Evolutionary conservation across 345 rosid species (phyloP).

Genomic region (Brassica juncea): DNA sequence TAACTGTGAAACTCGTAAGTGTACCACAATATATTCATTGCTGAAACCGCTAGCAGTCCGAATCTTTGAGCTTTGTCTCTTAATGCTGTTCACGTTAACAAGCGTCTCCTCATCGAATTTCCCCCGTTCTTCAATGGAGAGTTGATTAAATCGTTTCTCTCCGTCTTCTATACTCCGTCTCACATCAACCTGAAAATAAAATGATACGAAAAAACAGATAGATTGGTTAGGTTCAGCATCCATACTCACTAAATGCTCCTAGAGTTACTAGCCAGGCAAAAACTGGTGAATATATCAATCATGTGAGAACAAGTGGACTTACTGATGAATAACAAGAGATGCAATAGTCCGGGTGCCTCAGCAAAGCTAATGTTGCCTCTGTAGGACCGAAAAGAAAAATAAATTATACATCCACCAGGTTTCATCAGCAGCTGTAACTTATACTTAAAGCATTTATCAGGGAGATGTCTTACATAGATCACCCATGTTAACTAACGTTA

Average conservation of each 20-base stretch:
- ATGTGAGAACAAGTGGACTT: slow-evolving; percentile 39
- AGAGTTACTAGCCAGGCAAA: neutral
- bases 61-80: slow-evolving; percentile 58
- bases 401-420: neutral
- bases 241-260: neutral
- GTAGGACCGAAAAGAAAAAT: slow-evolving; percentile 36
- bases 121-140: slow-evolving; percentile 95
- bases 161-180: slow-evolving; percentile 75
- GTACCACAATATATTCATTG: slow-evolving; percentile 94
- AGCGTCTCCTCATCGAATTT: slow-evolving; percentile 95
- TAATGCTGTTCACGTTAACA: slow-evolving; percentile 81
- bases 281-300: neutral
- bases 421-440: neutral
- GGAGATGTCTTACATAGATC: neutral
- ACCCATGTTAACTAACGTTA: neutral
- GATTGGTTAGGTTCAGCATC: slow-evolving; percentile 19
- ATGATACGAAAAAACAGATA: neutral
- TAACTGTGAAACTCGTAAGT: slow-evolving; percentile 4
- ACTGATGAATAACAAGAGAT: slow-evolving; percentile 92
- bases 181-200: slow-evolving; percentile 62
- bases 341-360: slow-evolving; percentile 95
- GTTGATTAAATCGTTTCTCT: slow-evolving; percentile 85
- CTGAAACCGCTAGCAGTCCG: slow-evolving; percentile 65
- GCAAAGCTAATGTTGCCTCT: slow-evolving; percentile 88
- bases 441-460: neutral